Conservation (phyloP, 768 basidiomycete genomes). For the Dentipellis sp. region DNA sequence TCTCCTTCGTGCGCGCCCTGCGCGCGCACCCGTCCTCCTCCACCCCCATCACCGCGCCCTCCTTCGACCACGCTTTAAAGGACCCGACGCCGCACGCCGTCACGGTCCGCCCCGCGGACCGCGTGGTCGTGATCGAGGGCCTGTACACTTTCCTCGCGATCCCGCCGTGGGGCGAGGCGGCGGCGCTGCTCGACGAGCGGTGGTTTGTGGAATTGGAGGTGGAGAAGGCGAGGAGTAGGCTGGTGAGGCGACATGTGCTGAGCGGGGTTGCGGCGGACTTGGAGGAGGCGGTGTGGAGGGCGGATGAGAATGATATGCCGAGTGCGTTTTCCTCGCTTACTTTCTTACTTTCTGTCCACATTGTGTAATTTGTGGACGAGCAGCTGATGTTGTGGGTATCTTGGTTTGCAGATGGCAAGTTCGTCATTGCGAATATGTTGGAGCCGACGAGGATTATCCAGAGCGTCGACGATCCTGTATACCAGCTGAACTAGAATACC, state of each 20-base stretch:
- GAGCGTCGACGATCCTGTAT: constrained; percentile 32
- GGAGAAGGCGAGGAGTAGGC: constrained; percentile 43
- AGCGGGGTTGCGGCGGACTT: constrained; percentile 63
- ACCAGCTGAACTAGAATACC: too few relatives aligned
- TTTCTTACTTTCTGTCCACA: background rate
- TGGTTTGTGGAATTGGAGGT: constrained; percentile 62
- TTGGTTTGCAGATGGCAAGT: constrained; percentile 30
- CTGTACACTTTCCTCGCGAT: constrained; percentile 77
- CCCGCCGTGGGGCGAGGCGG: constrained; percentile 63
- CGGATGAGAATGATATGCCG: constrained; percentile 70
- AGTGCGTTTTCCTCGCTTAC: constrained; percentile 30
- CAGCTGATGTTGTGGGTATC: too few relatives aligned
- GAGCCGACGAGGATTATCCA: constrained; percentile 30
- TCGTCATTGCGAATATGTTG: constrained; percentile 30
- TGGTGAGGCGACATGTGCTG: constrained; percentile 66
- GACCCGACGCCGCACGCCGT: constrained; percentile 65
- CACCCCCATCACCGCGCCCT: constrained; percentile 53
- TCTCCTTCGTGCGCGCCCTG: constrained; percentile 53
- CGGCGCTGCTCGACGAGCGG: constrained; percentile 61
- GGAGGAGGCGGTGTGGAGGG: constrained; percentile 60
- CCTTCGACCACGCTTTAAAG: constrained; percentile 82
- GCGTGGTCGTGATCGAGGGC: constrained; percentile 83
- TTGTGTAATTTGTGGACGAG: constrained; percentile 8
- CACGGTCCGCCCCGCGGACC: constrained; percentile 50
- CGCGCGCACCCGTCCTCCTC: constrained; percentile 24